Evolutionary conservation across 768 basidiomycete species (phyloP).

Genomic region (Mycena olivaceomarginata): DNA sequence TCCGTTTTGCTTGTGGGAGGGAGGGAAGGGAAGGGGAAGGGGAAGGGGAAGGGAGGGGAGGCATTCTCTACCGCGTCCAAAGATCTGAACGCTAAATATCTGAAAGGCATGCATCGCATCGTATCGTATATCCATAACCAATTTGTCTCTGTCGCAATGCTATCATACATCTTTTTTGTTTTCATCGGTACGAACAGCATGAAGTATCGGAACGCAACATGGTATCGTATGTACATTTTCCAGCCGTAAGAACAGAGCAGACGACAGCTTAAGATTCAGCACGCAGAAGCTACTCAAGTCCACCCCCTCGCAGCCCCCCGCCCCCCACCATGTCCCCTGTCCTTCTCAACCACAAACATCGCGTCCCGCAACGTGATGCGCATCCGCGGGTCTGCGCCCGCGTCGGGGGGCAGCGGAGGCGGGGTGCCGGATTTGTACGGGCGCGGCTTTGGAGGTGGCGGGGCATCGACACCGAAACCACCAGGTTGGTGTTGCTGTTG

Average conservation of each 20-base stretch:
- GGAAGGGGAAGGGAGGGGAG: too few relatives aligned
- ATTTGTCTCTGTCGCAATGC: conserved; percentile 2
- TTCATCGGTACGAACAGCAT: too few relatives aligned
- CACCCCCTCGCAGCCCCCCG: conserved; percentile 85
- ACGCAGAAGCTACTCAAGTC: conserved; percentile 45
- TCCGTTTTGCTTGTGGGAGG: too few relatives aligned
- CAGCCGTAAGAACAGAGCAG: not conserved
- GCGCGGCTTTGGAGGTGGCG: conserved; percentile 27
- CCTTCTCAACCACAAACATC: conserved; percentile 90
- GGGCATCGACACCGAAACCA: conserved; percentile 24
- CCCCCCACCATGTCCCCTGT: conserved; percentile 90
- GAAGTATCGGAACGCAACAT: too few relatives aligned
- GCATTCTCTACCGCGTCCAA: too few relatives aligned
- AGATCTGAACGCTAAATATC: not conserved
- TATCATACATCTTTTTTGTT: not conserved
- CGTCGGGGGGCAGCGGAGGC: conserved; percentile 62
- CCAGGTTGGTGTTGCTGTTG: conserved; percentile 54
- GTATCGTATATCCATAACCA: too few relatives aligned
- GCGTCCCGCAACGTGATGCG: conserved; percentile 85
- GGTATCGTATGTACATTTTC: too few relatives aligned
- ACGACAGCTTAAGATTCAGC: too few relatives aligned
- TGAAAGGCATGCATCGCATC: not conserved
- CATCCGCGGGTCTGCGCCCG: conserved; percentile 77
- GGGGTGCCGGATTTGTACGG: conserved; percentile 72
- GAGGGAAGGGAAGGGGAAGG: too few relatives aligned